Evolutionary conservation across 176 grass and related monocot species (phyloP).

Genomic region (Rhynchospora pubera): DNA sequence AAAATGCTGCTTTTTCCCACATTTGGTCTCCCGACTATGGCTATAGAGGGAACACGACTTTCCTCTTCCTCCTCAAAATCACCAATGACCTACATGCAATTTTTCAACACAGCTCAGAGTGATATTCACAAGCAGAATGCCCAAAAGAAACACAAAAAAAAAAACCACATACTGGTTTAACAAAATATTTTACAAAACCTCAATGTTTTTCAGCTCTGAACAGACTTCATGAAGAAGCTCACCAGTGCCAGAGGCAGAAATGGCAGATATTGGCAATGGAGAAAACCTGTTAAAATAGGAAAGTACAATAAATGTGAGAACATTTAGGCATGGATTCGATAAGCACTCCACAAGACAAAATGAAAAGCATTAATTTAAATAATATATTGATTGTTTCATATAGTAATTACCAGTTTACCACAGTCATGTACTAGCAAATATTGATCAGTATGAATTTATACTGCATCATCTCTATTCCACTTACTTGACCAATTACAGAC

Average conservation of each 20-base stretch:
- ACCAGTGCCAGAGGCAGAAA: constrained; percentile 88
- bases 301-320: neutral
- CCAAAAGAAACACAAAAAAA: neutral
- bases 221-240: constrained; percentile 85
- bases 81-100: neutral
- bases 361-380: neutral
- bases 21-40: constrained; percentile 98
- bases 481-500: constrained; percentile 5
- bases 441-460: neutral
- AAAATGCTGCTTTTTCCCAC: constrained; percentile 98
- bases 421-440: neutral
- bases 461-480: no score
- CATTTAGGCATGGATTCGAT: neutral
- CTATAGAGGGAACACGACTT: constrained; percentile 69
- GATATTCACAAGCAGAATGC: constrained; percentile 12
- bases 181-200: constrained; percentile 28
- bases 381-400: no score
- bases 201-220: constrained; percentile 55
- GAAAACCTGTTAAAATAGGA: constrained; percentile 49
- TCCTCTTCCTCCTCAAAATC: constrained; percentile 46
- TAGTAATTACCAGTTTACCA: neutral
- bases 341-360: neutral
- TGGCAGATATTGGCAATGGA: constrained; percentile 83
- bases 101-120: constrained; percentile 14
- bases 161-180: neutral